Evolutionary conservation across 2,329 filamentous ascomycete species (phyloP), one percentile per base, ranked within the genome.

Genomic region (Paracorniculantispora psalliotae): DNA sequence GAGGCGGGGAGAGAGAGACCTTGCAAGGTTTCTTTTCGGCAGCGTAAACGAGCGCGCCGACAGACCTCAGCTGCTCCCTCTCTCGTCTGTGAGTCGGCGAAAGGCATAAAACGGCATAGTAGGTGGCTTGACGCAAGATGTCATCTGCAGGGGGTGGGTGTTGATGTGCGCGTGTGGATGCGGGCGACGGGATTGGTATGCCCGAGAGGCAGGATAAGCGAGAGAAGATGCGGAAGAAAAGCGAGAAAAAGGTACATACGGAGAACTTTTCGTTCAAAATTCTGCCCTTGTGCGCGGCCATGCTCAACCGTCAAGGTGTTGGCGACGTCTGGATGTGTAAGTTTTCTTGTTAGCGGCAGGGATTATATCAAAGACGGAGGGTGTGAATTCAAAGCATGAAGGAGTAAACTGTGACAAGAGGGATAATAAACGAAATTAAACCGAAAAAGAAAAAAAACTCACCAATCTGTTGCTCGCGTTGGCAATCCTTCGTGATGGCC

Each of bases 301-400:
- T 83, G 85, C 62, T 96, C 91, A 13, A 97, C 85, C 0, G 91
- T 96, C 48, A 97, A 76, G 0, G 89, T 85, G 70, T 92, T 83
- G 47, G 84, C 83, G 30, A 92, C 72, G 39, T 66, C 70, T 68
- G 23, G 13, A 23, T 9, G 23, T 26, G 48, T n/a, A n/a, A n/a
- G n/a, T n/a, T n/a, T 12, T 10, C 15, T 39, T 21, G 50, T 54
- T 43, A 53, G 51, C 9, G n/a, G n/a, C 5, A n/a, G 19, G 23
- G 7, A 35, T 10, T 23, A 33, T 9, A 43, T 23, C n/a, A 21
- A 26, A 28, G 26, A 15, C 30, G 10, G 1, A 51, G 17, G n/a
- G n/a, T n/a, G n/a, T n/a, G n/a, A 17, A 15, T 26, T 12, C 19
- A 23, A 30, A 25, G 39, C 8, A 13, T 13, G 5, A n/a, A 53